Evolutionary conservation across 345 rosid genomes (phyloP).

Genomic region (Salix koriyanagi): DNA sequence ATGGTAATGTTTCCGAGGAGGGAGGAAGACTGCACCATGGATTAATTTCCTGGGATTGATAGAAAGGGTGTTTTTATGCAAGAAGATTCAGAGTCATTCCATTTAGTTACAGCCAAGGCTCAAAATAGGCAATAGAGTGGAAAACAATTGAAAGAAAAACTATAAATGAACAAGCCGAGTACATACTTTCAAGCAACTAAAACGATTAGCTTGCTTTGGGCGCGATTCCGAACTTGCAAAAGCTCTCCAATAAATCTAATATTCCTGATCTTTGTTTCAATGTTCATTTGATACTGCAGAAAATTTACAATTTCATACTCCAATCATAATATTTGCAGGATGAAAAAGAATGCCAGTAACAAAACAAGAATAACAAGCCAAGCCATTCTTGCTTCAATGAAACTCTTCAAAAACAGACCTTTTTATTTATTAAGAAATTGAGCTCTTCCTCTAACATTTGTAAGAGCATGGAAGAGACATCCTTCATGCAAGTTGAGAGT

Average conservation of each 20-base stretch:
- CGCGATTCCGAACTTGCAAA: conserved; percentile 88
- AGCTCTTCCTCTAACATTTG: conserved; percentile 98
- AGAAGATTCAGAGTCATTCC: neutral
- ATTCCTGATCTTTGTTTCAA: conserved; percentile 94
- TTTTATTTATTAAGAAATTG: conserved; percentile 84
- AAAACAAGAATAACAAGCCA: conserved; percentile 1
- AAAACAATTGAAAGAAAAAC: neutral
- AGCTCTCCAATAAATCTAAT: conserved; percentile 97
- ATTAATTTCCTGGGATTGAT: neutral
- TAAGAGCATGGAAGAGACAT: conserved; percentile 76
- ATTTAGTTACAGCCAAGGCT: neutral
- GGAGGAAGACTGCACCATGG: neutral
- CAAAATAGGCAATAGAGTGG: neutral
- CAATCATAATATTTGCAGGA: neutral
- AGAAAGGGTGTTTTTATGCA: neutral
- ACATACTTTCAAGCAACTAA: conserved; percentile 91
- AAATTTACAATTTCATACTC: conserved; percentile 16
- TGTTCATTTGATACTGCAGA: conserved; percentile 97
- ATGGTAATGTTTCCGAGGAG: neutral
- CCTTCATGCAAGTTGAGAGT: conserved; percentile 92
- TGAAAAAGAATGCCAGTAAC: conserved; percentile 13
- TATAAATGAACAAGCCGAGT: neutral
- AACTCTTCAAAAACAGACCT: conserved; percentile 40
- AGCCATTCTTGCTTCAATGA: conserved; percentile 5
- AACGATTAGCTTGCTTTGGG: conserved; percentile 60